Evolutionary conservation across 352 stramenopile genomes (phyloP), one percentile per base, ranked within the genome.

Genomic region (Pythium phragmiticola): DNA sequence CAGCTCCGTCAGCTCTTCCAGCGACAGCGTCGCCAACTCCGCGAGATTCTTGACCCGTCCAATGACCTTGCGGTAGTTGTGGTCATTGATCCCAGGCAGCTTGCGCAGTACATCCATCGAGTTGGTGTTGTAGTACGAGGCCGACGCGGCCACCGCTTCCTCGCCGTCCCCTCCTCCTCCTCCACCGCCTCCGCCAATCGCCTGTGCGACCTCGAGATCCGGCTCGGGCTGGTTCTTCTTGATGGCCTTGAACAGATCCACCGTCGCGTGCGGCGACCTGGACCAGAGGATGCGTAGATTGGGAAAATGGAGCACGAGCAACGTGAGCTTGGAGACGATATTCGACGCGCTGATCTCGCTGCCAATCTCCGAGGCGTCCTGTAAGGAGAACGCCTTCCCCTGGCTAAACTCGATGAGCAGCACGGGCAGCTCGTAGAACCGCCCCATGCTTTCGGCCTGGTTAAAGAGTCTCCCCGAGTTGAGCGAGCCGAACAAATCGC

Each of bases 401-500:
- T 89, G 77, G 21, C 84, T 78, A 62, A 98, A 98, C 66, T 99
- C 97, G 69, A 99, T 98, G 1, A 99, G 77, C n/a, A 99, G 70
- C 57, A 96, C 86, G 0, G 96, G 95, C 39, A 80, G 88, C 76
- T 93, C 84, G 60, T 95, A 95, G 67, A 82, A 88, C 17, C 84
- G 79, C 1, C 74, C 77, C 84, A 95, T 95, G 70, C 76, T 91
- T 62, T 93, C 84, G 0, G 82, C 81, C 76, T 99, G 97, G 55
- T 95, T 98, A 68, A 97, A 99, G 26, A 99, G 80, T 56, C 97
- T 75, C 5, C 97, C 97, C 37, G 88, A 98, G 46, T 92, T 93
- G 68, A 99, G 92, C 37, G 91, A 98, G 19, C 95, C 89, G 68
- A 98, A 98, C n/a, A 99, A 81, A 75, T 99, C 97, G 63, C 82